A percentile compares a stretch with the other conserved stretches of the same genome.
phyloP scores from a whole-genome alignment of 2,329 filamentous ascomycete genomes.

The Escovopsis sp. region DNA sequence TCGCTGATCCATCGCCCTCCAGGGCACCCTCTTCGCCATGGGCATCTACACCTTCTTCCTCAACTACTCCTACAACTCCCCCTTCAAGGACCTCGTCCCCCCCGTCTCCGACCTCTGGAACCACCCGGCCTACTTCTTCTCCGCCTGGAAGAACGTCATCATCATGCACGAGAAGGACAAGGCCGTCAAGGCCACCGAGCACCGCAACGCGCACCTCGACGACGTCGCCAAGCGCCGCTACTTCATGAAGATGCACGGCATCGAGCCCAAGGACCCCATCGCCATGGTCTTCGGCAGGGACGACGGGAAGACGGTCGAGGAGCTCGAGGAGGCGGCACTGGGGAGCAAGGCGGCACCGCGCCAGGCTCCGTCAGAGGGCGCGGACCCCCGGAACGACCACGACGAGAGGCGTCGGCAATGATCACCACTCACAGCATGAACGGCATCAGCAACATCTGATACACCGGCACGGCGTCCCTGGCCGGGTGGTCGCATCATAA shows the following conservation, averaged over 20 bases:
- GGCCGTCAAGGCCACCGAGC: slow-evolving; percentile 52
- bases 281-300: slow-evolving; percentile 27
- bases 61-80: slow-evolving; percentile 67
- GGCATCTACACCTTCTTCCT: slow-evolving; percentile 58
- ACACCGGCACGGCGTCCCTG: too few relatives aligned
- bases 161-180: slow-evolving; percentile 61
- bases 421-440: too few relatives aligned
- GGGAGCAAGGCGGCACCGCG: slow-evolving; percentile 19
- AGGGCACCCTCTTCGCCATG: slow-evolving; percentile 53
- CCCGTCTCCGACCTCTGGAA: slow-evolving; percentile 49
- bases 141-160: slow-evolving; percentile 55
- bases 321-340: slow-evolving; percentile 20
- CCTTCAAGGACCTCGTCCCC: slow-evolving; percentile 67
- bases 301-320: slow-evolving; percentile 19
- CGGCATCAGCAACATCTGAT: too few relatives aligned
- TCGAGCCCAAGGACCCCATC: slow-evolving; percentile 48
- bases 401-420: too few relatives aligned
- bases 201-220: slow-evolving; percentile 57
- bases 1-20: slow-evolving; percentile 2
- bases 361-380: slow-evolving; percentile 11
- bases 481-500: too few relatives aligned
- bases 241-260: slow-evolving; percentile 73
- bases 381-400: slow-evolving; percentile 11
- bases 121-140: slow-evolving; percentile 53
- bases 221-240: slow-evolving; percentile 77